Conservation (phyloP, 2,329 filamentous ascomycete species). For the Penicillium decumbens region DNA sequence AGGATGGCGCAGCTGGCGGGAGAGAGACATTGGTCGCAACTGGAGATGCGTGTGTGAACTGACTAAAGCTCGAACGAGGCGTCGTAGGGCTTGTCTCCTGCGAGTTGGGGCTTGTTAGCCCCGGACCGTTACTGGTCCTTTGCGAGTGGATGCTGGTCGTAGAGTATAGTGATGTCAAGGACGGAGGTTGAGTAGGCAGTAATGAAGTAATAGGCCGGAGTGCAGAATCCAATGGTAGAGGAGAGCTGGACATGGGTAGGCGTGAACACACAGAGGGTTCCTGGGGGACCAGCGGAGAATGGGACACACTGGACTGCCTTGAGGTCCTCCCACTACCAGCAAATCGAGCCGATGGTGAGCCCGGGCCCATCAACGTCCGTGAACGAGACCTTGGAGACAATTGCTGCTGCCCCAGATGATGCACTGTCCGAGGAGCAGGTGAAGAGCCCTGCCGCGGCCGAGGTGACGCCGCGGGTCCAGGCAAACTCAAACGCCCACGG, state of each 20-base stretch:
- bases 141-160: conserved; percentile 32
- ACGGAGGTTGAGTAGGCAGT: conserved; percentile 12
- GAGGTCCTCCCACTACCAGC: conserved; percentile 27
- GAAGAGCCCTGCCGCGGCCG: conserved; percentile 30
- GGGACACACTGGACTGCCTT: conserved; percentile 31
- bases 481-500: conserved; percentile 25
- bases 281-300: conserved; percentile 35
- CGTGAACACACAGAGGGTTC: conserved; percentile 30
- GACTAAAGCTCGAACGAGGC: conserved; percentile 31
- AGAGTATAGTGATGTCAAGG: conserved; percentile 28
- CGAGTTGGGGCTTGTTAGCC: conserved; percentile 29
- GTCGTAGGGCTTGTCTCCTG: conserved; percentile 37
- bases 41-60: conserved; percentile 31
- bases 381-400: conserved; percentile 31
- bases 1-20: conserved; percentile 13
- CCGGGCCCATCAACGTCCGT: conserved; percentile 33
- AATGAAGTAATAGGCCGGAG: conserved; percentile 22
- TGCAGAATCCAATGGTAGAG: conserved; percentile 24
- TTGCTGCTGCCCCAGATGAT: conserved; percentile 26
- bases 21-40: conserved; percentile 22
- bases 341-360: conserved; percentile 37
- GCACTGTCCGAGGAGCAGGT: conserved; percentile 25
- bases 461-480: conserved; percentile 20
- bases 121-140: conserved; percentile 29
- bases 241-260: conserved; percentile 23